These are phyloP conservation scores for Berberis thunbergii DNA, from an alignment of 164 flowering plant genomes.

Conservation along the genomic window DNA sequence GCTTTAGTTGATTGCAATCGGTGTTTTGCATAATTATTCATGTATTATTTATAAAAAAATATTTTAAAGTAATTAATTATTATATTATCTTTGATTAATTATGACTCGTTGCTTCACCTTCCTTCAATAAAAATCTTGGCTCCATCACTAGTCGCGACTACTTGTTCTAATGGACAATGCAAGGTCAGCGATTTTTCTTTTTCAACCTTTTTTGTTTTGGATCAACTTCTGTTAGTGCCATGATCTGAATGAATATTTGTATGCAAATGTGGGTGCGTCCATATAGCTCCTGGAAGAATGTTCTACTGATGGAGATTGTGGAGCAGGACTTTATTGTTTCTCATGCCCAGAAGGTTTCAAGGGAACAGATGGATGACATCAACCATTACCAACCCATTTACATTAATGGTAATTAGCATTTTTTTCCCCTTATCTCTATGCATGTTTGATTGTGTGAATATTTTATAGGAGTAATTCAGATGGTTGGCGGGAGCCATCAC, in stretches of 20 bases:
- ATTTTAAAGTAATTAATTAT: no score
- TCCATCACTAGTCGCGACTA: conserved; percentile 7
- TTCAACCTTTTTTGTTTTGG: neutral
- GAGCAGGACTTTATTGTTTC: conserved; percentile 51
- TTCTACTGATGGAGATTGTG: conserved; percentile 51
- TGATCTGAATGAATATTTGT: neutral
- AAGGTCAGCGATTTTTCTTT: conserved; percentile 22
- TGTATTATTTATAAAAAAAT: no score
- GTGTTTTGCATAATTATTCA: no score
- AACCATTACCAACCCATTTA: conserved; percentile 50
- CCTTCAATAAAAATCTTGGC: no score
- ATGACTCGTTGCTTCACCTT: no score
- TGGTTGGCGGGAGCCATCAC: conserved; percentile 33
- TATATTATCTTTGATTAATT: no score
- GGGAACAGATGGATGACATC: conserved; percentile 55
- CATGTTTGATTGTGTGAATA: neutral
- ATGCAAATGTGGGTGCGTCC: neutral
- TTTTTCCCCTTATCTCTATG: neutral
- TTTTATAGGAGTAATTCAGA: neutral
- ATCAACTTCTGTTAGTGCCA: neutral
- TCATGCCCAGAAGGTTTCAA: conserved; percentile 39
- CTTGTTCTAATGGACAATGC: conserved; percentile 50
- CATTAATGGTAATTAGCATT: conserved; percentile 34
- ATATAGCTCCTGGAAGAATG: conserved; percentile 48
- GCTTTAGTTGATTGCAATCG: no score